Evolutionary conservation across 768 basidiomycete species (phyloP).

Genomic region (Podaxis sp.): DNA sequence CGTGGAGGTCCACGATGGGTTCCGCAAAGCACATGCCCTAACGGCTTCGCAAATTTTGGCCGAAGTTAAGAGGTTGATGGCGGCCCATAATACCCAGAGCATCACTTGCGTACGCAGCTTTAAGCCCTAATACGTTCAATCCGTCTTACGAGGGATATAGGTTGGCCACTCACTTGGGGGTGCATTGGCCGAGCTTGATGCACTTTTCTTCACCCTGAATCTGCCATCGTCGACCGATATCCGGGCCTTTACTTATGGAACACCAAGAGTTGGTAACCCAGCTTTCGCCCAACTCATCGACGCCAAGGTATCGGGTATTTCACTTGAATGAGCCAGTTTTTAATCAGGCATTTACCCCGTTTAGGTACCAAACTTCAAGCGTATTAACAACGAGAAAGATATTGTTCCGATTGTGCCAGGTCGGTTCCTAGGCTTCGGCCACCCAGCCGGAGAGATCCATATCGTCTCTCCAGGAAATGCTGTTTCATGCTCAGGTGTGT

Average conservation of each 20-base stretch:
- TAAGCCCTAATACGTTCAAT: not conserved
- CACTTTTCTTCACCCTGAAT: conserved; percentile 46
- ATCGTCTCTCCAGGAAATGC: conserved; percentile 41
- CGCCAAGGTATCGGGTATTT: conserved; percentile 30
- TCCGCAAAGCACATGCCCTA: conserved; percentile 47
- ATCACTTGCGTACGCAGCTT: conserved; percentile 40
- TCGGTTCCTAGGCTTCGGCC: conserved; percentile 47
- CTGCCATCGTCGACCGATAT: conserved; percentile 41
- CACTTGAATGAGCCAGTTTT: not conserved
- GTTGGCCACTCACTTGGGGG: conserved; percentile 55
- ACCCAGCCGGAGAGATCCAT: conserved; percentile 56
- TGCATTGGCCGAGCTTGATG: conserved; percentile 51
- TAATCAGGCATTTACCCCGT: not conserved
- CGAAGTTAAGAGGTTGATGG: conserved; percentile 41
- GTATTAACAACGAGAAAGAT: conserved; percentile 43
- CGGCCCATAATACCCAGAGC: conserved; percentile 32
- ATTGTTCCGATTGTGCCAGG: conserved; percentile 59
- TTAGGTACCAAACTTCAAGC: conserved; percentile 37
- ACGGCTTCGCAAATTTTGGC: conserved; percentile 45
- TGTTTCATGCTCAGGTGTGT: conserved; percentile 37
- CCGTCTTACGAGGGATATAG: conserved; percentile 19
- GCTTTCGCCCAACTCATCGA: conserved; percentile 55
- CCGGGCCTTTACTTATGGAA: conserved; percentile 47
- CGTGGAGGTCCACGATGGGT: conserved; percentile 54
- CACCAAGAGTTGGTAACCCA: conserved; percentile 51